Percentiles rank a stretch among this genome's conserved stretches.
phyloP scores from a whole-genome alignment of 305 asterid genomes.

The Fraxinus baroniana region DNA sequence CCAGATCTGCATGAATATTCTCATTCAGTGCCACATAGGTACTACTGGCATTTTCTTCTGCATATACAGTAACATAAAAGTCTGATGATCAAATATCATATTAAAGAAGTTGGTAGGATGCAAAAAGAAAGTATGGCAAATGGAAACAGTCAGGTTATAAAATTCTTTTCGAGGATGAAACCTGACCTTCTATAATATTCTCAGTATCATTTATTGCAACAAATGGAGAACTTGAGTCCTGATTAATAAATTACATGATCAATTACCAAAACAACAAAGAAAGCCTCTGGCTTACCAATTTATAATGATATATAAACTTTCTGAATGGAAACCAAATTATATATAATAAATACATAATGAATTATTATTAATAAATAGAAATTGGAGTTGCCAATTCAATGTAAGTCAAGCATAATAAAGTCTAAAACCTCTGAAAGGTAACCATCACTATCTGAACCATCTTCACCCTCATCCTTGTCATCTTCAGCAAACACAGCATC shows the following conservation, averaged over 20 bases:
- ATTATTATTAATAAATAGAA: background rate
- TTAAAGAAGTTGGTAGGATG: slow-evolving; percentile 14
- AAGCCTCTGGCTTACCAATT: background rate
- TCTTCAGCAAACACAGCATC: slow-evolving; percentile 57
- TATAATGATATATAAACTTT: background rate
- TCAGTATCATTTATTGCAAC: slow-evolving; percentile 37
- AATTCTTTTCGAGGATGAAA: background rate
- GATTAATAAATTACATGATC: slow-evolving; percentile 32
- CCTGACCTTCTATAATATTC: slow-evolving; percentile 51
- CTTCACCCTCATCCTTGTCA: slow-evolving; percentile 43
- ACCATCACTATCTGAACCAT: slow-evolving; percentile 90
- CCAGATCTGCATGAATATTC: slow-evolving; percentile 54
- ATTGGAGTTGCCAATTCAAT: background rate
- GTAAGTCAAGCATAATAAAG: slow-evolving; percentile 17
- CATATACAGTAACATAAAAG: slow-evolving; percentile 25
- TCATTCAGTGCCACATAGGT: slow-evolving; percentile 55
- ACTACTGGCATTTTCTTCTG: slow-evolving; percentile 48
- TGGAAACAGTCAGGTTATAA: background rate
- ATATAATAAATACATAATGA: background rate
- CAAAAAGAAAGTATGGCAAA: background rate
- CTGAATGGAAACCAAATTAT: background rate
- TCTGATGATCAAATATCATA: slow-evolving; percentile 11
- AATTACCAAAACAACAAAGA: slow-evolving; percentile 20
- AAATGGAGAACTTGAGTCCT: slow-evolving; percentile 54
- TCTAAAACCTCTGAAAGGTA: slow-evolving; percentile 83